These are phyloP conservation scores for Tieghemostelium lacteum DNA, from an alignment of 78 protist species.

Conservation along the genomic window DNA sequence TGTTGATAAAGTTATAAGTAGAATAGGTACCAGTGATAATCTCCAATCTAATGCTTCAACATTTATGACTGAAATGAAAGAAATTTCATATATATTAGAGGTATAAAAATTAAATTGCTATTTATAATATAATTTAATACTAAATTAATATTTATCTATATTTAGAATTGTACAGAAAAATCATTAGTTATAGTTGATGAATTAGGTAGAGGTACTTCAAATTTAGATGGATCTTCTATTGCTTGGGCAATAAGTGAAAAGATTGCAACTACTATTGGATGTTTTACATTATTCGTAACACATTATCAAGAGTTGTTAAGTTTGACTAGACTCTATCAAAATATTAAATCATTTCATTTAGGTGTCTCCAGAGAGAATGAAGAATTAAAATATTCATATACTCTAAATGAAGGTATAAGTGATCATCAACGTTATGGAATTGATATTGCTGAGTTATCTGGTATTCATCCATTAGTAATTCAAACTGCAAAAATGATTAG, in stretches of 20 bases:
- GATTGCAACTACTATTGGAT: slow-evolving; percentile 36
- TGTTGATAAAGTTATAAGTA: slow-evolving; percentile 49
- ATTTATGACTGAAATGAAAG: slow-evolving; percentile 80
- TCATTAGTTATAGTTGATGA: slow-evolving; percentile 80
- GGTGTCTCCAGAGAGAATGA: slow-evolving; percentile 24
- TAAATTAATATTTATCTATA: no score
- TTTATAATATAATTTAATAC: no score
- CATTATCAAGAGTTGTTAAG: slow-evolving; percentile 45
- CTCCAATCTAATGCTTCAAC: slow-evolving; percentile 75
- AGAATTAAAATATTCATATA: slow-evolving; percentile 34
- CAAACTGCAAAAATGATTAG: slow-evolving; percentile 22
- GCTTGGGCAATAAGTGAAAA: slow-evolving; percentile 78
- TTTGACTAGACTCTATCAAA: slow-evolving; percentile 11
- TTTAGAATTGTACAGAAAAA: slow-evolving; percentile 33
- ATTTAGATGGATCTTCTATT: slow-evolving; percentile 75
- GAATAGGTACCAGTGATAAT: slow-evolving; percentile 68
- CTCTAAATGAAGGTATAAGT: slow-evolving; percentile 36
- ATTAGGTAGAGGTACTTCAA: slow-evolving; percentile 82
- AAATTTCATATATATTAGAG: slow-evolving; percentile 69
- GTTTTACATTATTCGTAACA: slow-evolving; percentile 65
- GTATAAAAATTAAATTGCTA: neutral
- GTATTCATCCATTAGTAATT: slow-evolving; percentile 19
- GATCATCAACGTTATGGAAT: slow-evolving; percentile 26
- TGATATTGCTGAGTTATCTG: slow-evolving; percentile 59
- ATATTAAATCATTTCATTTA: slow-evolving; percentile 39